These are phyloP conservation scores for Hypoxylon crocopeplum DNA, from an alignment of 495 filamentous ascomycete genomes.

Conservation along the genomic window DNA sequence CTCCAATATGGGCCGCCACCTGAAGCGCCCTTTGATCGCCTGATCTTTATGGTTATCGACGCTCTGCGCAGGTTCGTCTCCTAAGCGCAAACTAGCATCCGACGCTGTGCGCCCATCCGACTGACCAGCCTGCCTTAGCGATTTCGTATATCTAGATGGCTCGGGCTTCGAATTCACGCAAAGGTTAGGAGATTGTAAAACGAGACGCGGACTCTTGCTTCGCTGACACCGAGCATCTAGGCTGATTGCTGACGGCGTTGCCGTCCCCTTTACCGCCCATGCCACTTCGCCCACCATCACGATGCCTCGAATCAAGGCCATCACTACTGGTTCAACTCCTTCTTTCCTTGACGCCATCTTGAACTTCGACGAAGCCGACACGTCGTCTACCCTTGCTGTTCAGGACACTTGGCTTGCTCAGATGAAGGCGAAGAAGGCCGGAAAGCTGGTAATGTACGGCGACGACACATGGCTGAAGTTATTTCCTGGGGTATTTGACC, in stretches of 20 bases:
- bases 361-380: conserved; percentile 95
- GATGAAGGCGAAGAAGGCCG: conserved; percentile 72
- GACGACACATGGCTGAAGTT: conserved; percentile 99
- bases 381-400: conserved; percentile 77
- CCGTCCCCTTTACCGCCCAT: conserved; percentile 93
- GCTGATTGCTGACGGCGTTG: conserved; percentile 80
- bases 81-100: background rate
- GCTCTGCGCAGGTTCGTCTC: conserved; percentile 79
- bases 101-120: background rate
- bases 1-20: conserved; percentile 56
- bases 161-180: conserved; percentile 93
- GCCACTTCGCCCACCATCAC: conserved; percentile 97
- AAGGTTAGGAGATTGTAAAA: conserved; percentile 61
- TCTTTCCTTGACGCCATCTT: conserved; percentile 97
- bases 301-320: conserved; percentile 96
- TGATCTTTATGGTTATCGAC: conserved; percentile 98
- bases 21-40: conserved; percentile 77
- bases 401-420: conserved; percentile 98
- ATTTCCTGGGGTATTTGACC: conserved; percentile 85
- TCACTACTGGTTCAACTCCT: conserved; percentile 94
- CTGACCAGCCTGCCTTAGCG: conserved; percentile 59
- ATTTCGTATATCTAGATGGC: conserved; percentile 85
- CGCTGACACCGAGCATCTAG: conserved; percentile 54
- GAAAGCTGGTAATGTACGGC: conserved; percentile 90
- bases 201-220: background rate